A percentile compares a stretch with the other conserved stretches of the same genome.
Evolutionary conservation across 495 filamentous ascomycete genomes (phyloP).

Genomic region (Podospora pseudocomata): DNA sequence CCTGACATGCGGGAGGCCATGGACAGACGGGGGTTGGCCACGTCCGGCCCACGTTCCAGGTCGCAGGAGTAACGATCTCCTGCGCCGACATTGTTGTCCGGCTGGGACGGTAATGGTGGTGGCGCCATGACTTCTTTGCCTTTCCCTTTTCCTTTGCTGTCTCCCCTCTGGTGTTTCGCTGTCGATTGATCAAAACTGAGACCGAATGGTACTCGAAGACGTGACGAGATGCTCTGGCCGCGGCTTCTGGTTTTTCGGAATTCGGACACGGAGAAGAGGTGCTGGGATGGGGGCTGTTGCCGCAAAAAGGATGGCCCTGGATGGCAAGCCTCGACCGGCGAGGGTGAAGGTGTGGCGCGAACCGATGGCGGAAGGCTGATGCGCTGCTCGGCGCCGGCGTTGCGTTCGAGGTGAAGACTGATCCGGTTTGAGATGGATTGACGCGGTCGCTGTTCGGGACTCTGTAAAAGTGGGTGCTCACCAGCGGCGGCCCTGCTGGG

Average conservation of each 20-base stretch:
- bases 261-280: constrained; percentile 34
- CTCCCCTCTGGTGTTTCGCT: constrained; percentile 2
- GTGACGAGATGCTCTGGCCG: constrained; percentile 32
- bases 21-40: constrained; percentile 33
- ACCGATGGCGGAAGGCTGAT: constrained; percentile 63
- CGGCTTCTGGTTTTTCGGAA: constrained; percentile 20
- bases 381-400: constrained; percentile 60
- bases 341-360: constrained; percentile 33
- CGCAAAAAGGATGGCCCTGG: constrained; percentile 26
- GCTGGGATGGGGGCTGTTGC: constrained; percentile 21
- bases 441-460: constrained; percentile 61
- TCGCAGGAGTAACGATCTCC: constrained; percentile 41
- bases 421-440: constrained; percentile 49
- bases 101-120: constrained; percentile 6
- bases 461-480: constrained; percentile 65
- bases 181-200: constrained; percentile 31
- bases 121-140: constrained; percentile 46
- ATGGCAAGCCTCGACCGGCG: constrained; percentile 30
- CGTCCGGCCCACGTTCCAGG: constrained; percentile 48
- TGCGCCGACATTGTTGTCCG: constrained; percentile 8
- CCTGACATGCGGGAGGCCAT: constrained; percentile 39
- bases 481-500: constrained; percentile 45
- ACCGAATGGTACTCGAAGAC: constrained; percentile 29
- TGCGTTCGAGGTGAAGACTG: constrained; percentile 65
- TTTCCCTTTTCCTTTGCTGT: constrained; percentile 33